Evolutionary conservation across 345 rosid species (phyloP), one percentile per base, ranked within the genome.

Genomic region (Xanthoceras sorbifolium): DNA sequence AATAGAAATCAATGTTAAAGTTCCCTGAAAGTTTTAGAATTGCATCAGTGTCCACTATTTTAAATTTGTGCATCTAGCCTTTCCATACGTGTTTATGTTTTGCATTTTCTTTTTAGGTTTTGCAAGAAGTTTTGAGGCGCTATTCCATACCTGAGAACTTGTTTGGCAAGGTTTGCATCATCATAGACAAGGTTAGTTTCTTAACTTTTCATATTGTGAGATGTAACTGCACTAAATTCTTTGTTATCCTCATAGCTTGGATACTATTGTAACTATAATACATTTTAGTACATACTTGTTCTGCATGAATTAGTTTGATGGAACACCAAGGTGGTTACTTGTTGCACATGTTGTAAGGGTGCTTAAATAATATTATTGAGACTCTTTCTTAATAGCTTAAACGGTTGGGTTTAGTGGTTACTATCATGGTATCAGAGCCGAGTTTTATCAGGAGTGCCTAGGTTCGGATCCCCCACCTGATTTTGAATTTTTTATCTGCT

Each of bases 141-240:
- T 88, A 92, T 82, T 88, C 90, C 5, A 81, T 93, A 69, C 91
- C 97, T 0, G 98, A 93, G 70, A 74, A 77, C 79, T 77, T 84
- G 82, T 95, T 93, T 89, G 93, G 91, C 77, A 89, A 85, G 82
- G 97, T 92, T 72, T 92, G 98, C 80, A 71, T 95, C 69, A 88
- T 91, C 75, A 91, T 96, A 77, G 99, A 93, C 88, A 92, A 96
- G 99, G 98, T 96, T 75, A 76, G 91, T 82, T 60, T 63, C 60
- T 67, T 72, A 62, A 60, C 36, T 40, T 68, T 75, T 57, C 76
- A 59, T 31, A 14, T 66, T 61, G 50, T 44, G 10, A 57, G n/a
- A 59, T 71, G 71, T 22, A 23, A 74, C 40, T 38, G 12, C 25
- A 55, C 9, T 15, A n/a, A 17, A 17, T 42, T 29, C 59, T n/a